Base-by-base conservation (phyloP, 2,329 filamentous ascomycete genomes). In the Scytalidium lignicola region DNA sequence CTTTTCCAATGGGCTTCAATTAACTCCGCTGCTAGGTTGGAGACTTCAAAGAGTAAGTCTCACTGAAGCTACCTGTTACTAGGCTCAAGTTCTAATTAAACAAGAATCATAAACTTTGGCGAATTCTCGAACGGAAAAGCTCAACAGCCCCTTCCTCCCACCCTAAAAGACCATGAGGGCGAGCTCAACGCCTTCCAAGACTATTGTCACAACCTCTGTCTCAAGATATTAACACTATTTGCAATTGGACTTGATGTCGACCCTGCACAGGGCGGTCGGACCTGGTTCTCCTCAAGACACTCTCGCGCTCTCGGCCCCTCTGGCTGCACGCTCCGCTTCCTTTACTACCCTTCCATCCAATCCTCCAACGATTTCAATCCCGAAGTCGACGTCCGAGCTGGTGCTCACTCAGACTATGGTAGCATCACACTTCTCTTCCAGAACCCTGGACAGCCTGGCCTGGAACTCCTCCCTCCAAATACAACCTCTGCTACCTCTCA, bases 101-200 rank as follows among this genome's bases (percentile, higher is more conserved):
- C 44, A 51, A 93, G 90, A 72, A 90, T 86, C 32, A 92, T 97
- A 76, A 99, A 97, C 71, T 86, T 97, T 62, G 89, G 86, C 55
- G 82, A 89, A 58, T 95, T 93, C 64, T 64, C 73, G 50, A 43
- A 60, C 54, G 77, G 81, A 57, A 82, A 83, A 67, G 78, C 86
- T 13, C 82, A 86, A 53, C 92, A 97, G 65, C 85, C 86, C 8
- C 74, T 97, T 1, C 90, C 92, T 0, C 62, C 72, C 1, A 74
- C 80, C 7, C 74, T 97, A 2, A 63, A 70, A 15, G 57, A 74
- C 1, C 74, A 87, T 52, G 78, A 87, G 60, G 59, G 72, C 6
- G 74, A 83, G 17, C 74, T 96, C 52, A 71, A 73, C 47, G 67
- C 72, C 37, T 96, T 97, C 68, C 76, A 83, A 50, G 68, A 74